phyloP scores from a whole-genome alignment of 2,329 filamentous ascomycete genomes.

The Diaporthe amygdali region DNA sequence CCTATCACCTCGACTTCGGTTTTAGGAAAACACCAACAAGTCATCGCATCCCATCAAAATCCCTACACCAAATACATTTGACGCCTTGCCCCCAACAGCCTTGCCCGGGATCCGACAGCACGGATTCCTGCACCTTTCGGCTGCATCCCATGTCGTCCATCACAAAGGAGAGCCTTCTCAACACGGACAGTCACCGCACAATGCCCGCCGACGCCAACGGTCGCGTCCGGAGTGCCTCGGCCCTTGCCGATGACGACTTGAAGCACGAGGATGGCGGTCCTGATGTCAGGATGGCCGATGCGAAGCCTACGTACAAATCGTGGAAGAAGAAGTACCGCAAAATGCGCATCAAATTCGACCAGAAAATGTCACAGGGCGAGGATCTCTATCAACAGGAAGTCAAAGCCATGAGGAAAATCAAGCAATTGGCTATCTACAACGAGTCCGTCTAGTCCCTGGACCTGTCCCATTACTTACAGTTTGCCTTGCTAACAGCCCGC shows the following conservation, averaged over 20 bases:
- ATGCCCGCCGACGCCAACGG: not conserved
- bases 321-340: slow-evolving; percentile 96
- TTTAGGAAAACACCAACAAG: not conserved
- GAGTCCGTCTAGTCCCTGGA: slow-evolving; percentile 66
- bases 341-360: slow-evolving; percentile 81
- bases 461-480: not conserved
- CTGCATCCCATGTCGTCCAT: slow-evolving; percentile 12
- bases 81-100: not conserved
- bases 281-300: slow-evolving; percentile 42
- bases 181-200: slow-evolving; percentile 6
- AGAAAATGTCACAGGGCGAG: slow-evolving; percentile 81
- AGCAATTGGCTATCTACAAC: slow-evolving; percentile 86
- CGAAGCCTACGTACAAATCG: slow-evolving; percentile 65
- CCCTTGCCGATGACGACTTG: slow-evolving; percentile 32
- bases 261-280: slow-evolving; percentile 48
- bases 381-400: slow-evolving; percentile 81
- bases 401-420: slow-evolving; percentile 79
- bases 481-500: slow-evolving; percentile 25
- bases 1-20: not conserved
- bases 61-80: not conserved
- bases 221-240: slow-evolving; percentile 1
- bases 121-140: not conserved
- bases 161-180: slow-evolving; percentile 15
- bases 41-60: not conserved
- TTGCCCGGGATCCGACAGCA: not conserved